Evolutionary conservation across 1,284 basidiomycete genomes (phyloP).

Genomic region (Cyathus olla): DNA sequence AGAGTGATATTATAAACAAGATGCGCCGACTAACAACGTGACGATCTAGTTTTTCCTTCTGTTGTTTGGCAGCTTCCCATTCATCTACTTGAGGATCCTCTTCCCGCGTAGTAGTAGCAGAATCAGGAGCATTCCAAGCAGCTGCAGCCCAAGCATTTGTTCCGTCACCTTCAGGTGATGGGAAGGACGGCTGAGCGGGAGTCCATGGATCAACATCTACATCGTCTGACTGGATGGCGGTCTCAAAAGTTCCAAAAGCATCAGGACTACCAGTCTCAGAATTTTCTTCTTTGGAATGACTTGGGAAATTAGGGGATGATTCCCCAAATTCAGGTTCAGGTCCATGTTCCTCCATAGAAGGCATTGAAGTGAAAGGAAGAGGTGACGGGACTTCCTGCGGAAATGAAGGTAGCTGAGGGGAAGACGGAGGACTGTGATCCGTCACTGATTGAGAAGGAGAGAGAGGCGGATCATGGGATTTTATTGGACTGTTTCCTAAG

Average conservation of each 20-base stretch:
- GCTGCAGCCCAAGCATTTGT: slow-evolving; percentile 61
- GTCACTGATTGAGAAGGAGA: slow-evolving; percentile 11
- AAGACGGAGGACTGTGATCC: background rate
- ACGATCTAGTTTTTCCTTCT: slow-evolving; percentile 68
- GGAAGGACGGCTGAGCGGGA: slow-evolving; percentile 44
- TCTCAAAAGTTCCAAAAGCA: slow-evolving; percentile 73
- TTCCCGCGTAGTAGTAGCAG: slow-evolving; percentile 35
- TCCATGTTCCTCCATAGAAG: slow-evolving; percentile 2
- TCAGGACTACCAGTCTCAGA: slow-evolving; percentile 54
- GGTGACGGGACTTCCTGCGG: background rate
- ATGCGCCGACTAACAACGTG: slow-evolving; percentile 65
- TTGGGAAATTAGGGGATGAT: slow-evolving; percentile 1
- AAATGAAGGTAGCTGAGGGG: slow-evolving; percentile 1
- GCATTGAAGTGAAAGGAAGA: slow-evolving; percentile 3
- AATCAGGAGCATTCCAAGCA: slow-evolving; percentile 40
- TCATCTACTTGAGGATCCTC: slow-evolving; percentile 55
- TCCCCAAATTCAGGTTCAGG: background rate
- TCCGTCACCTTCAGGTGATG: slow-evolving; percentile 30
- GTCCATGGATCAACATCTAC: slow-evolving; percentile 48
- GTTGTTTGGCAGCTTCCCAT: slow-evolving; percentile 73
- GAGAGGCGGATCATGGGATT: slow-evolving; percentile 16
- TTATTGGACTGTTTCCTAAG: slow-evolving; percentile 26
- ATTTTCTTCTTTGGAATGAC: background rate
- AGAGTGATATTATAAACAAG: slow-evolving; percentile 7
- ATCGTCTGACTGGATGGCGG: slow-evolving; percentile 46